Conservation (phyloP, 2,329 filamentous ascomycete species). For the Fusarium sp. region DNA sequence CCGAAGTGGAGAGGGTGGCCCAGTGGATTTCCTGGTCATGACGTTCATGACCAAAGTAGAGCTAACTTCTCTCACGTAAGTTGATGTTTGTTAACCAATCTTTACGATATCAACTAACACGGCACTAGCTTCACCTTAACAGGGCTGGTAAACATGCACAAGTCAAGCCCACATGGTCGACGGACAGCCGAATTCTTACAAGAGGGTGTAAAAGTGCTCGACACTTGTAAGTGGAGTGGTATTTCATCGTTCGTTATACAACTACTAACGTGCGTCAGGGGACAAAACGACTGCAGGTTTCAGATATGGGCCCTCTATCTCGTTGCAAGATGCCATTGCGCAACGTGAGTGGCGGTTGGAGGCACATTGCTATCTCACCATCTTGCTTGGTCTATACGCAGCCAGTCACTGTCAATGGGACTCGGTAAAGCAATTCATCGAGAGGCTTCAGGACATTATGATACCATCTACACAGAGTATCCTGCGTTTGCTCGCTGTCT, state of each 20-base stretch:
- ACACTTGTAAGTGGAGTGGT: constrained; percentile 55
- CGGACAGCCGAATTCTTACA: constrained; percentile 55
- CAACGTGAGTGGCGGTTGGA: constrained; percentile 73
- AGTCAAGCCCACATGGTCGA: constrained; percentile 48
- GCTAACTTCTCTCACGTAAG: constrained; percentile 66
- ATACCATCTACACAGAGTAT: constrained; percentile 55
- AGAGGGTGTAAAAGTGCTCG: constrained; percentile 57
- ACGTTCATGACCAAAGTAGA: constrained; percentile 71
- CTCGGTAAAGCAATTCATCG: constrained; percentile 68
- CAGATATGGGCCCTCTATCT: constrained; percentile 57
- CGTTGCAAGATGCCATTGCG: constrained; percentile 67
- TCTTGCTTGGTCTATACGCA: constrained; percentile 76
- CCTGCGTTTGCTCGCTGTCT: constrained; percentile 66
- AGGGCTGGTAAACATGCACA: constrained; percentile 60
- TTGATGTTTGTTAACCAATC: not conserved
- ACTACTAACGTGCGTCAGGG: constrained; percentile 44
- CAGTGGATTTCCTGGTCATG: constrained; percentile 67
- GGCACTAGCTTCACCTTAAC: constrained; percentile 64
- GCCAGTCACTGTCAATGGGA: constrained; percentile 78
- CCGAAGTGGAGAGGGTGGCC: constrained; percentile 57
- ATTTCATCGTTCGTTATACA: not conserved
- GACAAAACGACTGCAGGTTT: constrained; percentile 50
- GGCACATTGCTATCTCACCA: constrained; percentile 74
- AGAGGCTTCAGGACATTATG: constrained; percentile 61
- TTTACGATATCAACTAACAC: constrained; percentile 24